A percentile compares a stretch with the other conserved stretches of the same genome.
Conservation (phyloP, 257 asterid species). For the Salvia rosmarinus region DNA sequence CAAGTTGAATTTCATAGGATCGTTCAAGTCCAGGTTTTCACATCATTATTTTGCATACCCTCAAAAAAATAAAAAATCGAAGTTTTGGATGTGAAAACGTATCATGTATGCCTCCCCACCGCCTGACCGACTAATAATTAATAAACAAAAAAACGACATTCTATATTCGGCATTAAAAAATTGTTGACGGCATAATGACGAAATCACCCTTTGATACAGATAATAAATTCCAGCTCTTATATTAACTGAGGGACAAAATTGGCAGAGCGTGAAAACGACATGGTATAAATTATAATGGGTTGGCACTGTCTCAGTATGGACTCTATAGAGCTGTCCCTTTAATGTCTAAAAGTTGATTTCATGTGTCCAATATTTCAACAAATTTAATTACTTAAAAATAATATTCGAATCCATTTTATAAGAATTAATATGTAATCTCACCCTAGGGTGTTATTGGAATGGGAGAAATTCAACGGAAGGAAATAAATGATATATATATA, state of each 20-base stretch:
- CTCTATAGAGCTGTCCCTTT: constrained; percentile 63
- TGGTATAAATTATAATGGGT: constrained; percentile 60
- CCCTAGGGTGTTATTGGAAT: too few relatives aligned
- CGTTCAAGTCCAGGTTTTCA: too few relatives aligned
- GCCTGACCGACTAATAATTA: not conserved
- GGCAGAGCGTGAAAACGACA: constrained; percentile 56
- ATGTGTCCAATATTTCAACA: constrained; percentile 25
- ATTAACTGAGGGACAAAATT: constrained; percentile 44
- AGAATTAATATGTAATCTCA: not conserved
- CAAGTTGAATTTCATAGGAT: too few relatives aligned
- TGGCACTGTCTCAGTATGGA: constrained; percentile 62
- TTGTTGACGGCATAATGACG: constrained; percentile 33
- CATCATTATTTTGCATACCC: too few relatives aligned
- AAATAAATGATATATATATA: too few relatives aligned
- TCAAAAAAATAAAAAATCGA: too few relatives aligned
- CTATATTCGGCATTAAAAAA: constrained; percentile 12
- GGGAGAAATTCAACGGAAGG: too few relatives aligned
- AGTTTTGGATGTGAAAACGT: too few relatives aligned
- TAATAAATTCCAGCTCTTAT: constrained; percentile 10
- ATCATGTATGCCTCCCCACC: not conserved
- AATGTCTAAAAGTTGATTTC: constrained; percentile 62
- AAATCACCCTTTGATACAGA: constrained; percentile 33
- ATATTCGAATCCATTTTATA: not conserved
- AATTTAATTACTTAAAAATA: not conserved
- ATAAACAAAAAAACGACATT: not conserved